A percentile compares a stretch with the other conserved stretches of the same genome.
Conservation (phyloP, 306 rosid species). For the Acacia melanoxylon region DNA sequence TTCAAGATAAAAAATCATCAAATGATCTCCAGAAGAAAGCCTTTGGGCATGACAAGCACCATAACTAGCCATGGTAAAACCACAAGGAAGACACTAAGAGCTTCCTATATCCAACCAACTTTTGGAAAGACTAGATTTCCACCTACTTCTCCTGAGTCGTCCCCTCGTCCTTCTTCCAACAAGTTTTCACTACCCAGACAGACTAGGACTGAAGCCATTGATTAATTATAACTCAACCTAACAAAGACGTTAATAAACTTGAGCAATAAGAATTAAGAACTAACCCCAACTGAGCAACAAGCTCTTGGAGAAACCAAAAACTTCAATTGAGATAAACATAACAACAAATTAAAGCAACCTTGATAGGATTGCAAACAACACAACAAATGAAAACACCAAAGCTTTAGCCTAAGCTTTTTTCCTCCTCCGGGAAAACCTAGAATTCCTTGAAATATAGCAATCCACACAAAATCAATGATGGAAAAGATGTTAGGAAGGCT, state of each 20-base stretch:
- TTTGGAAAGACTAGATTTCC: not conserved
- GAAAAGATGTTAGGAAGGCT: not conserved
- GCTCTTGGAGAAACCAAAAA: not conserved
- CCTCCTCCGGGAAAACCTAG: not conserved
- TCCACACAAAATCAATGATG: not conserved
- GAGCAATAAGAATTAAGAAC: not conserved
- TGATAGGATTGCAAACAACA: not conserved
- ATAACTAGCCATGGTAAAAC: not conserved
- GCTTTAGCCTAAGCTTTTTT: not conserved
- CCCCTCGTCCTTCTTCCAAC: not conserved
- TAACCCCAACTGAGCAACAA: not conserved
- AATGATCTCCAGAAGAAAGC: constrained; percentile 13
- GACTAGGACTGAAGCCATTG: not conserved
- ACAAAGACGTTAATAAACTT: not conserved
- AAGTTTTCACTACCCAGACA: not conserved
- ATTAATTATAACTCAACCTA: not conserved
- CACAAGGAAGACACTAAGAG: constrained; percentile 6
- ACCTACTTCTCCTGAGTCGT: not conserved
- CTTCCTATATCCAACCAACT: not conserved
- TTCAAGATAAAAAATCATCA: not conserved
- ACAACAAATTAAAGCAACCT: not conserved
- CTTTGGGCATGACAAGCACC: not conserved
- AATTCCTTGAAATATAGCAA: not conserved
- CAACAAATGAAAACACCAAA: not conserved
- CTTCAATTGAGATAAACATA: not conserved